Conservation (phyloP, 179 eudicot species). For the Silene noctiflora region DNA sequence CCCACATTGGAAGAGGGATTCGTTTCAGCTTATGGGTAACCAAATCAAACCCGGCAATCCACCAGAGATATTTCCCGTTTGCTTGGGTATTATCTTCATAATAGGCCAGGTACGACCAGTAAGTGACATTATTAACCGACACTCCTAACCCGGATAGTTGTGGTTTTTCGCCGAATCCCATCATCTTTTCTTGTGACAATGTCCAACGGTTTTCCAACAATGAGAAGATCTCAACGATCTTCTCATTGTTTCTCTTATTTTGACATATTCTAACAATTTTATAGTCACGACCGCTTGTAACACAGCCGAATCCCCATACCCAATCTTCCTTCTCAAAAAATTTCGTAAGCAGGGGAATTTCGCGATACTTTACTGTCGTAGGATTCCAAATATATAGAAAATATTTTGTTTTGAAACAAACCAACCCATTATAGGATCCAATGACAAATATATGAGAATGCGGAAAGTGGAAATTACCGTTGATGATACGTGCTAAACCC, state of each 20-base stretch:
- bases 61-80: not conserved
- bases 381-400: conserved; percentile 7
- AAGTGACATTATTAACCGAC: not conserved
- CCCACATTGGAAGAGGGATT: conserved; percentile 2
- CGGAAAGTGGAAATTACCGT: not conserved
- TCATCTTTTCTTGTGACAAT: not conserved
- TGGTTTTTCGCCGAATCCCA: not conserved
- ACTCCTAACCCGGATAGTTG: not conserved
- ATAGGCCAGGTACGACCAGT: not conserved
- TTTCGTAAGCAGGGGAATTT: not conserved
- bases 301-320: not conserved
- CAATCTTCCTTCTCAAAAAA: not conserved
- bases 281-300: not conserved
- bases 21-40: not conserved
- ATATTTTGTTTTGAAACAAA: not conserved
- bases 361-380: not conserved
- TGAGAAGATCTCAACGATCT: not conserved
- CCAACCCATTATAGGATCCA: not conserved
- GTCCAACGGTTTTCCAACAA: not conserved
- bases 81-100: not conserved
- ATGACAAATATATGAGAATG: not conserved
- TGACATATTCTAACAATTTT: not conserved
- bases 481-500: not conserved
- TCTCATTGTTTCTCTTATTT: not conserved
- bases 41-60: conserved; percentile 10